A percentile compares a stretch with the other conserved stretches of the same genome.
These are phyloP conservation scores for Brettanomyces custersianus DNA, from an alignment of 805 yeast species.

Conservation along the genomic window DNA sequence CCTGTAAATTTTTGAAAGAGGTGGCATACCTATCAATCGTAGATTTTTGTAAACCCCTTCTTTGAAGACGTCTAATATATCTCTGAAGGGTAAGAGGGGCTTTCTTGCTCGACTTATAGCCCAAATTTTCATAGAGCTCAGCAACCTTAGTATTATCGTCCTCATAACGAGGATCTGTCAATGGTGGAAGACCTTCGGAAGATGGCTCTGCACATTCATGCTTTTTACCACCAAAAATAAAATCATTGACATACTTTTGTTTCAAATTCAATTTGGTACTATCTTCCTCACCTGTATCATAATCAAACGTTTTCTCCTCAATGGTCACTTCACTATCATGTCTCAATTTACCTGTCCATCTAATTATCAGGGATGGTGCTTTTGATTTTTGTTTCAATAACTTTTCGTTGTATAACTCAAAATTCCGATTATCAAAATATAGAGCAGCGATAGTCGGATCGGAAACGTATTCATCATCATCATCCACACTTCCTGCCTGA, in stretches of 20 bases:
- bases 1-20: constrained; percentile 52
- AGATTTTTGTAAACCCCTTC: constrained; percentile 46
- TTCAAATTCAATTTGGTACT: constrained; percentile 64
- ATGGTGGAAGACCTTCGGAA: constrained; percentile 5
- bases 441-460: constrained; percentile 84
- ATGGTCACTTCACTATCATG: constrained; percentile 72
- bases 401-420: constrained; percentile 81
- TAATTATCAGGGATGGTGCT: constrained; percentile 68
- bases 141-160: constrained; percentile 24
- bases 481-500: constrained; percentile 35
- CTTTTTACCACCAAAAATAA: constrained; percentile 30
- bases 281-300: constrained; percentile 32
- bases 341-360: constrained; percentile 82
- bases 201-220: not conserved
- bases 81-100: constrained; percentile 29
- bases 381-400: constrained; percentile 53
- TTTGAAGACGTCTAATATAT: constrained; percentile 51
- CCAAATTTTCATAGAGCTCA: constrained; percentile 3
- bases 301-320: constrained; percentile 71
- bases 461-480: constrained; percentile 38
- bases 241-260: constrained; percentile 73
- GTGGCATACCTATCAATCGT: constrained; percentile 42
- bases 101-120: constrained; percentile 5
- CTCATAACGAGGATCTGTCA: constrained; percentile 34
- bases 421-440: constrained; percentile 77